Evolutionary conservation across 2,329 filamentous ascomycete genomes (phyloP).

Genomic region (Neofusicoccum ribis): DNA sequence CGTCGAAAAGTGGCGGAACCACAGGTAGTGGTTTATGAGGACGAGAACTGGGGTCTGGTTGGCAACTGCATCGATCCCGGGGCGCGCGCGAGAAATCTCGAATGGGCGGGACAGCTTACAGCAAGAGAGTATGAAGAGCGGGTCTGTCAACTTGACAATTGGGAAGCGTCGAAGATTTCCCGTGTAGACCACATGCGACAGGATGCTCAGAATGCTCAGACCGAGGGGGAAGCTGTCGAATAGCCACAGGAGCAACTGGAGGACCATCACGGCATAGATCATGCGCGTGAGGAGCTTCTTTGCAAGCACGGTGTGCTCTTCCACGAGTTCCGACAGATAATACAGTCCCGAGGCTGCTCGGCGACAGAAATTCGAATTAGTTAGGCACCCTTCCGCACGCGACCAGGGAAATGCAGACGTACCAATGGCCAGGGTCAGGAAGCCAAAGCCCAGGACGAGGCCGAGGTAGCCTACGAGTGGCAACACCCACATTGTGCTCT

Average conservation of each 20-base stretch:
- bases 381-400: not conserved
- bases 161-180: conserved; percentile 79
- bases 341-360: conserved; percentile 85
- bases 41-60: conserved; percentile 64
- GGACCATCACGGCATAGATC: conserved; percentile 76
- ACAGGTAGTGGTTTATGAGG: conserved; percentile 86
- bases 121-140: conserved; percentile 82
- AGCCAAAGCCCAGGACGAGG: conserved; percentile 83
- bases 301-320: conserved; percentile 92
- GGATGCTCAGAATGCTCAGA: conserved; percentile 72
- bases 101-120: conserved; percentile 51
- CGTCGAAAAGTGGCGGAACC: conserved; percentile 89
- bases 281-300: conserved; percentile 82
- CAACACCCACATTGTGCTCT: conserved; percentile 82
- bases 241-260: conserved; percentile 73
- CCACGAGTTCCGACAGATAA: conserved; percentile 95
- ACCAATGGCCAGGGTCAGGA: conserved; percentile 93
- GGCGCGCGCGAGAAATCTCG: not conserved
- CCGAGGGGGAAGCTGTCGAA: conserved; percentile 83
- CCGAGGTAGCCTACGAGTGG: conserved; percentile 88
- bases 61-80: not conserved
- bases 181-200: conserved; percentile 81
- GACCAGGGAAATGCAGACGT: conserved; percentile 25
- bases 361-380: conserved; percentile 19
- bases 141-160: conserved; percentile 82